Conservation (phyloP, 441 rosid genomes). For the Eutrema salsugineum region DNA sequence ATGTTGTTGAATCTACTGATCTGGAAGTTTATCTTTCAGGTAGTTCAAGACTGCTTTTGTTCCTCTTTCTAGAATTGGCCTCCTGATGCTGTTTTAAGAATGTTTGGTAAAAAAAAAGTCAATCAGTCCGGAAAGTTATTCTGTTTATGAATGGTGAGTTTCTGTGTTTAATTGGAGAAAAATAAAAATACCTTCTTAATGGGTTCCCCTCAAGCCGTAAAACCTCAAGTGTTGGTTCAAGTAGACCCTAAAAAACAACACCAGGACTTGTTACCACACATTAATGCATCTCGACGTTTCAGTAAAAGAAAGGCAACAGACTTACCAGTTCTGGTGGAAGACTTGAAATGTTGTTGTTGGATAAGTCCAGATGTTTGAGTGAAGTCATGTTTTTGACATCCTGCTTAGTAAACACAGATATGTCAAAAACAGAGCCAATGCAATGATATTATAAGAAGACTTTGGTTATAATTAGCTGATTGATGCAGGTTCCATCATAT, state of each 20-base stretch:
- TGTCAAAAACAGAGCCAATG: constrained; percentile 10
- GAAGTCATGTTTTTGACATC: constrained; percentile 59
- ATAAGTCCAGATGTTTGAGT: constrained; percentile 75
- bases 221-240: constrained; percentile 74
- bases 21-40: constrained; percentile 79
- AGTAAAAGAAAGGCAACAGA: background rate
- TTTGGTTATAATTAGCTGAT: background rate
- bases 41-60: constrained; percentile 82
- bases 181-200: constrained; percentile 60
- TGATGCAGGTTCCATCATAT: constrained; percentile 1
- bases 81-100: constrained; percentile 64
- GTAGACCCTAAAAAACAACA: constrained; percentile 58
- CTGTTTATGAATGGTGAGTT: background rate
- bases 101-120: background rate
- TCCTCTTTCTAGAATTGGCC: constrained; percentile 82
- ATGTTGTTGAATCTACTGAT: constrained; percentile 31
- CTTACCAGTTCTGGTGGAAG: constrained; percentile 79
- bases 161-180: background rate
- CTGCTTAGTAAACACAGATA: constrained; percentile 41
- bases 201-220: constrained; percentile 90
- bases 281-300: background rate
- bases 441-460: background rate
- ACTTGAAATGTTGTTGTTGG: constrained; percentile 85
- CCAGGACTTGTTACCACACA: background rate
- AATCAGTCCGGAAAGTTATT: background rate